Base-by-base conservation (phyloP, 805 yeast genomes). In the Sugiyamaella valdiviana region DNA sequence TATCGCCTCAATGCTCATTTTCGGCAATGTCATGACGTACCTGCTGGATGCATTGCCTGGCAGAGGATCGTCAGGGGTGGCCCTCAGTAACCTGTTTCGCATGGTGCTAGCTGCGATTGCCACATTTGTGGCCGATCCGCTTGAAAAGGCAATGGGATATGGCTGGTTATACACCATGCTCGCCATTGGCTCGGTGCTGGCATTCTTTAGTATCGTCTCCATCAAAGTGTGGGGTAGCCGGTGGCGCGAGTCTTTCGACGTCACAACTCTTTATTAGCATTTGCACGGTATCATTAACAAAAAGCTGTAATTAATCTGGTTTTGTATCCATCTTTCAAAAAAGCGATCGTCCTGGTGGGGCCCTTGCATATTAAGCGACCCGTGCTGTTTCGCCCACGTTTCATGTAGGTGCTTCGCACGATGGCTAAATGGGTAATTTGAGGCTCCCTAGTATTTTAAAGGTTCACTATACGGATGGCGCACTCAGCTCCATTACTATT, bases 61-160 rank as follows among this genome's bases (percentile, higher is more conserved):
- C 0, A 75, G 82, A 57, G 95, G 95, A 38, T 90, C 95, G 12
- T 84, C 95, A 0, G 95, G 95, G 0, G 85, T 87, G 43, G 95
- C 95, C 0, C 63, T 88, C 44, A 87, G 85, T 59, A 88, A 87
- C 60, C 73, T 87, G 48, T 71, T 83, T 16, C 73, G 96, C 57
- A 84, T 80, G 72, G 67, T 79, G 1, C 67, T 84, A 51, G 95
- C 95, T 0, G 86, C 95, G 0, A 71, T 74, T 1, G 90, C 87
- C 9, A 79, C 89, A 1, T 88, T 87, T 62, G 72, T 82, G 6
- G 78, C 85, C 0, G 88, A 82, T 38, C 95, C 95, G 0, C 69
- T 85, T 59, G 67, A 82, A 15, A 58, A 61, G 2, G 88, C 85
- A 0, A 70, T 87, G 60, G 87, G 88, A 0, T 68, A 77, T 1